These are phyloP conservation scores for Diversispora epigaea DNA, from an alignment of 192 early-diverging fungal genomes.

Conservation along the genomic window DNA sequence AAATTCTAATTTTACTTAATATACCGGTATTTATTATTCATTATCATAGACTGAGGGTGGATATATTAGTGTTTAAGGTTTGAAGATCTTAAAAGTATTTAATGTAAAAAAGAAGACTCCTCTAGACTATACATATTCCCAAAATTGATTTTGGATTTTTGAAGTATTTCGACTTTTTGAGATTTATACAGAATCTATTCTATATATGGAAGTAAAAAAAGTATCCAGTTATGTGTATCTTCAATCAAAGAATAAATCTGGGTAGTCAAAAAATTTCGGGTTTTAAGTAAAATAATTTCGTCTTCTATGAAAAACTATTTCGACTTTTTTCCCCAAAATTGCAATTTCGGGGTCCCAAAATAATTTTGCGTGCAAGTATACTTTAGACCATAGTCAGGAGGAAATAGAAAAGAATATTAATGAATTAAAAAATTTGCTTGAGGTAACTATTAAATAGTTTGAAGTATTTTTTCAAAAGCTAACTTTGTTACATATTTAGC, in stretches of 20 bases:
- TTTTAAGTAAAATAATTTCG: too few relatives aligned
- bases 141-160: not conserved
- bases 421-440: constrained; percentile 18
- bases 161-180: not conserved
- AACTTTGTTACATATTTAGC: constrained; percentile 23
- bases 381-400: too few relatives aligned
- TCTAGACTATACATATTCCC: not conserved
- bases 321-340: too few relatives aligned
- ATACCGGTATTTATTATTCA: constrained; percentile 26
- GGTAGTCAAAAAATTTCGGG: too few relatives aligned
- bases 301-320: too few relatives aligned
- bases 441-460: constrained; percentile 1
- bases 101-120: not conserved
- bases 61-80: constrained; percentile 15
- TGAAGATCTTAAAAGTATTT: constrained; percentile 22
- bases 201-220: too few relatives aligned
- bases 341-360: too few relatives aligned
- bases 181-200: too few relatives aligned
- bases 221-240: too few relatives aligned
- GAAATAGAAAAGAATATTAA: constrained; percentile 9
- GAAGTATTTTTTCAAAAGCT: constrained; percentile 4
- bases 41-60: constrained; percentile 5
- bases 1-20: not conserved
- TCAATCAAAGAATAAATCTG: too few relatives aligned
- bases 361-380: too few relatives aligned